Evolutionary conservation across 768 basidiomycete genomes (phyloP).

Genomic region (Crepidotus variabilis): DNA sequence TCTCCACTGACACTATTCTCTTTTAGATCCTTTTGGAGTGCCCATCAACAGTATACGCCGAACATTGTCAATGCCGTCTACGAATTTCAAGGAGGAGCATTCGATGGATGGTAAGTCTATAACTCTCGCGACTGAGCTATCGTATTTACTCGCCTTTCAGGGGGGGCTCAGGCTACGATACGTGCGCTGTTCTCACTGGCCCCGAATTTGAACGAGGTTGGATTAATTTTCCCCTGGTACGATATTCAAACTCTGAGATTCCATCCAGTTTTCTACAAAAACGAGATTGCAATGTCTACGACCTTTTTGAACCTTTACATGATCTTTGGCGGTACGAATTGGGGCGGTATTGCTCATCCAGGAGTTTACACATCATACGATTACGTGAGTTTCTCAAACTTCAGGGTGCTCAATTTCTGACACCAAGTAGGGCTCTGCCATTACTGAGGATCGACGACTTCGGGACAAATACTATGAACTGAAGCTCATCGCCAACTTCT

Average conservation of each 20-base stretch:
- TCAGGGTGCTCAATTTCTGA: background rate
- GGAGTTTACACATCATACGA: conserved; percentile 44
- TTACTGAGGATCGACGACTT: conserved; percentile 47
- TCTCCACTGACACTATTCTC: too few relatives aligned
- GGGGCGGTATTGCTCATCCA: conserved; percentile 40
- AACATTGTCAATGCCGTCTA: conserved; percentile 36
- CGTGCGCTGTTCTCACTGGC: conserved; percentile 31
- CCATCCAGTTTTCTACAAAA: conserved; percentile 42
- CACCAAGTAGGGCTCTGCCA: conserved; percentile 37
- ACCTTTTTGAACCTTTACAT: conserved; percentile 49
- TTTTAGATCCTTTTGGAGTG: conserved; percentile 33
- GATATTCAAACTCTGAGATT: background rate
- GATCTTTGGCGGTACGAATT: conserved; percentile 49
- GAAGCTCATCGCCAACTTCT: conserved; percentile 48
- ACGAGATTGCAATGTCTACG: conserved; percentile 42
- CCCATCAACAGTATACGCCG: conserved; percentile 33
- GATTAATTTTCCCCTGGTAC: background rate
- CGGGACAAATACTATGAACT: conserved; percentile 53
- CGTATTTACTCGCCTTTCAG: conserved; percentile 17
- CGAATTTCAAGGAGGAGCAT: conserved; percentile 49
- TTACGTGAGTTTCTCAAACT: conserved; percentile 23
- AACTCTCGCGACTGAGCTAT: background rate
- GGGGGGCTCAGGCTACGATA: conserved; percentile 35
- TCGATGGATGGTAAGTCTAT: conserved; percentile 39
- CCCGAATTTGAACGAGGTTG: conserved; percentile 43